Percentiles rank a stretch among this genome's conserved stretches.
These are phyloP conservation scores for Olyra latifolia DNA, from an alignment of 176 grass and related monocot genomes.

Conservation along the genomic window DNA sequence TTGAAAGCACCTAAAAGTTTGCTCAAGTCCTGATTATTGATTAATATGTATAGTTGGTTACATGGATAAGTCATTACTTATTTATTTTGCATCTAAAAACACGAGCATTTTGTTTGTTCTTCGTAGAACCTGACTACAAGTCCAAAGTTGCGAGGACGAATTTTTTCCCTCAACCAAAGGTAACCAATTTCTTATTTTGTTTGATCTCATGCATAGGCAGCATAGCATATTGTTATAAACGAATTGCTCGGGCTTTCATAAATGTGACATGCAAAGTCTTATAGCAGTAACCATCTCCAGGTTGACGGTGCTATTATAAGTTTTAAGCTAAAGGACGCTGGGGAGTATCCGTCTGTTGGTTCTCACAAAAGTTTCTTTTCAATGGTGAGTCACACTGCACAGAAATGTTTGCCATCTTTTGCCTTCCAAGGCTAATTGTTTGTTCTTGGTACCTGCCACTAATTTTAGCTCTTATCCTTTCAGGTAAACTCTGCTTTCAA, in stretches of 20 bases:
- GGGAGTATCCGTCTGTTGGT: slow-evolving; percentile 69
- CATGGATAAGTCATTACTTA: neutral
- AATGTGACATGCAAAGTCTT: neutral
- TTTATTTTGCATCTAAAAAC: slow-evolving; percentile 5
- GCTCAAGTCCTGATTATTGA: neutral
- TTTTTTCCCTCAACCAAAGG: slow-evolving; percentile 90
- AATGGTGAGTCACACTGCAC: slow-evolving; percentile 50
- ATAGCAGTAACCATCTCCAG: slow-evolving; percentile 37
- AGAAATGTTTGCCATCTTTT: neutral
- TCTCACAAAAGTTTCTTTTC: slow-evolving; percentile 88
- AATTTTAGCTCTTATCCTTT: slow-evolving; percentile 4
- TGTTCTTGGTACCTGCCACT: neutral
- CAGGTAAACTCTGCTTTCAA: slow-evolving; percentile 91
- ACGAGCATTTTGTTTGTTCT: slow-evolving; percentile 27
- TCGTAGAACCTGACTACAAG: slow-evolving; percentile 84
- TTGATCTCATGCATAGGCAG: neutral
- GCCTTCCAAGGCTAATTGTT: neutral
- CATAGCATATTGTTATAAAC: neutral
- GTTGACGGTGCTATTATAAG: slow-evolving; percentile 90
- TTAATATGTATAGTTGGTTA: slow-evolving; percentile 3
- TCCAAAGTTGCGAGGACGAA: slow-evolving; percentile 76
- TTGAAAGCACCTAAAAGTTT: neutral
- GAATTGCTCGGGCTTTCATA: neutral
- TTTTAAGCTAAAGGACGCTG: slow-evolving; percentile 76
- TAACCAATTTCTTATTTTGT: slow-evolving; percentile 28